A percentile compares a stretch with the other conserved stretches of the same genome.
Conservation (phyloP, 306 rosid genomes). For the Acacia melanoxylon region DNA sequence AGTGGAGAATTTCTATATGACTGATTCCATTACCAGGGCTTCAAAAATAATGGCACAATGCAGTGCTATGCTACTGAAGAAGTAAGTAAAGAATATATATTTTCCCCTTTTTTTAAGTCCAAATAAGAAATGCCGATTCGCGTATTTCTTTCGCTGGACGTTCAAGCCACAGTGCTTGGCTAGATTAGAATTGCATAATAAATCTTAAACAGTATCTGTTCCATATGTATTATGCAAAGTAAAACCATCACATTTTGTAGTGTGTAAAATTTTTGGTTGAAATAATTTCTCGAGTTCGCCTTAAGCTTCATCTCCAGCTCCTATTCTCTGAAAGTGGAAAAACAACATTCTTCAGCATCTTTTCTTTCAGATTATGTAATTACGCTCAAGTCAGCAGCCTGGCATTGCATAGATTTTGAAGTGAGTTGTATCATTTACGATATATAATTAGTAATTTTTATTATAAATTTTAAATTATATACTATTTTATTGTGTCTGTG, state of each 20-base stretch:
- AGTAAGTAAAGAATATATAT: slow-evolving; percentile 58
- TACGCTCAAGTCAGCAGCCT: neutral
- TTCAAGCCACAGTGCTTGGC: slow-evolving; percentile 30
- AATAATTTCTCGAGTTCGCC: slow-evolving; percentile 18
- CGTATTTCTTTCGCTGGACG: slow-evolving; percentile 31
- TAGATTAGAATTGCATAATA: slow-evolving; percentile 53
- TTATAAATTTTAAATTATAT: no score
- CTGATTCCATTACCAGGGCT: slow-evolving; percentile 94
- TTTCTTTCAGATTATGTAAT: neutral
- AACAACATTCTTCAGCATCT: neutral
- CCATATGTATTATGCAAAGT: slow-evolving; percentile 39
- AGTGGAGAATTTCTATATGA: slow-evolving; percentile 92
- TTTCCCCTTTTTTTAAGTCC: neutral
- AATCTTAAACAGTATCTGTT: slow-evolving; percentile 30
- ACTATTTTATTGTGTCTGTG: no score
- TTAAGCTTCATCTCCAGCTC: neutral
- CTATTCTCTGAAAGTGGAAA: neutral
- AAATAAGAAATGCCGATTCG: slow-evolving; percentile 29
- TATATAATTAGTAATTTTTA: no score
- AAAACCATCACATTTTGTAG: slow-evolving; percentile 39
- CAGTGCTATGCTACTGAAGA: slow-evolving; percentile 76
- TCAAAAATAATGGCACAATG: slow-evolving; percentile 99
- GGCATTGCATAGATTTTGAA: neutral
- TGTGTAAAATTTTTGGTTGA: slow-evolving; percentile 24
- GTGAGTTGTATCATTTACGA: neutral